Evolutionary conservation across 805 yeast species (phyloP), one percentile per base, ranked within the genome.

Genomic region (Myxozyma vanderwaltii): DNA sequence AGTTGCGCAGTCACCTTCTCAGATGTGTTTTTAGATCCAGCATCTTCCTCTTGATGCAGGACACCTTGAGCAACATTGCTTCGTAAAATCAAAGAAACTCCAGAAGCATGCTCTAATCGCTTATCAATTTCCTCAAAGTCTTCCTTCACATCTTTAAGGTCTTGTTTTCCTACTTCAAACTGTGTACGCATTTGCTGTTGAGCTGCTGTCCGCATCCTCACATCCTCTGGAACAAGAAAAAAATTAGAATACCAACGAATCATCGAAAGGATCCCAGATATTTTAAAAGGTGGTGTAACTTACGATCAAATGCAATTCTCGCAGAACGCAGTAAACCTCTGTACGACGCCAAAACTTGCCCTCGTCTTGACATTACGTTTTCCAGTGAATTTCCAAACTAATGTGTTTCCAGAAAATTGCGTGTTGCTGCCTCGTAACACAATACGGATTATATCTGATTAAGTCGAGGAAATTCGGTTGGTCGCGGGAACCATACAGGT

Each of bases 11-110:
- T 10, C 76, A 69, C 65, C 40, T 67, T 64, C 12, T 59, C 26
- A 15, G 8, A 13, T 19, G 41, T 15, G 40, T 35, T 45, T 1
- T 6, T 44, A n/a, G 19, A 48, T 2, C 43, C 50, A 31, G 36
- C 54, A 19, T 46, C 40, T 7, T 12, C 45, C 13, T 75, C 79
- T 1, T 77, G 80, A 15, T 76, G 76, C 1, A 72, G 76, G 1
- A 69, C 70, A 6, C 96, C 98, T 74, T 92, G 99, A 2, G 92
- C 97, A n/a, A 92, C 78, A 72, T 92, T 92, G 59, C 79, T 77
- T 50, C 81, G 77, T 58, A 92, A 76, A 63, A 91, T 86, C 41
- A 72, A 70, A 0, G 91, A 83, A n/a, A 92, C 86, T 17, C 86
- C 91, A 54, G 85, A 81, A 59, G 91, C 75, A 62, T 82, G 78